Evolutionary conservation across 202 grass and related monocot genomes (phyloP).

Genomic region (Setaria viridis): DNA sequence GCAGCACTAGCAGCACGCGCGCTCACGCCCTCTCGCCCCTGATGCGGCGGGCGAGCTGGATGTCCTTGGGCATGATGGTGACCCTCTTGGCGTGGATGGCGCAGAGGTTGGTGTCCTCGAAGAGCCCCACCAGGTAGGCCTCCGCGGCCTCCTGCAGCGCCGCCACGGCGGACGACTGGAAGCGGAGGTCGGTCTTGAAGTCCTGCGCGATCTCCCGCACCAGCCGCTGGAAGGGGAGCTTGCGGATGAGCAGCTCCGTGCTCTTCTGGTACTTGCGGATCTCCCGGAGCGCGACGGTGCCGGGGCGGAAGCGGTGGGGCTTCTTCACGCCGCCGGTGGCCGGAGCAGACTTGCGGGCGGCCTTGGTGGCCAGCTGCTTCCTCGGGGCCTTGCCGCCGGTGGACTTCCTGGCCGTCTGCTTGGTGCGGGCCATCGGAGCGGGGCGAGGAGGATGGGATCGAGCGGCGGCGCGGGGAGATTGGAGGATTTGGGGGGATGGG

Average conservation of each 20-base stretch:
- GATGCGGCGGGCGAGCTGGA: slow-evolving; percentile 75
- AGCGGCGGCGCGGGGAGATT: not conserved
- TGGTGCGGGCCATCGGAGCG: slow-evolving; percentile 17
- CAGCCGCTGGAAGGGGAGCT: slow-evolving; percentile 74
- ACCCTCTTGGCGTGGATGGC: slow-evolving; percentile 89
- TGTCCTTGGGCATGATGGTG: slow-evolving; percentile 93
- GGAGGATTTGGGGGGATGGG: not conserved
- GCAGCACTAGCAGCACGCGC: no score
- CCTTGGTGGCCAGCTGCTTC: no score
- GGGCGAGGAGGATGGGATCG: no score
- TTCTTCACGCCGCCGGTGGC: slow-evolving; percentile 65
- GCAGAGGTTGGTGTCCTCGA: slow-evolving; percentile 53
- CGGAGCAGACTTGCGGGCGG: no score
- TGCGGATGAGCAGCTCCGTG: slow-evolving; percentile 77
- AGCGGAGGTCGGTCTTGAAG: slow-evolving; percentile 76
- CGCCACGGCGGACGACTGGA: slow-evolving; percentile 42
- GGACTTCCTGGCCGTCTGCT: slow-evolving; percentile 13
- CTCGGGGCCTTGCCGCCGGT: slow-evolving; percentile 9
- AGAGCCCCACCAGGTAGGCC: no score
- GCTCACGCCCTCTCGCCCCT: slow-evolving; percentile 81
- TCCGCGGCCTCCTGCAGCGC: no score
- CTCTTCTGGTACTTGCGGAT: slow-evolving; percentile 92
- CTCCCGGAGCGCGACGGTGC: slow-evolving; percentile 69
- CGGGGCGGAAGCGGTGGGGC: slow-evolving; percentile 67
- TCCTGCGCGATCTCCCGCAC: slow-evolving; percentile 72